Evolutionary conservation across 768 basidiomycete species (phyloP).

Genomic region (Stropharia rugosoannulata): DNA sequence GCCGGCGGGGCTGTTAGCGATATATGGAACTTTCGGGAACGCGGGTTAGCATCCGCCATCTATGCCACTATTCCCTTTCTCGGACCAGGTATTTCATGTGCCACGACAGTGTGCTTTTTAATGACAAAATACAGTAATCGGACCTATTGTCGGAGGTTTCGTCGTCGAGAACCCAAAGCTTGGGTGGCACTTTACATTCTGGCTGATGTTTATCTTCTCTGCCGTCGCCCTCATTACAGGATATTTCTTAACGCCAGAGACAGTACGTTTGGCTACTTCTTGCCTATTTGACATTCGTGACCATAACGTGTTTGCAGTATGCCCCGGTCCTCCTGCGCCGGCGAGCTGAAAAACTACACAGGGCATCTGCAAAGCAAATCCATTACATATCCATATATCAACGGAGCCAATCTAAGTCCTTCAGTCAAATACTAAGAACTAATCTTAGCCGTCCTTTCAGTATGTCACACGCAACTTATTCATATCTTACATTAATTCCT

Average conservation of each 20-base stretch:
- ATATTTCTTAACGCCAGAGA: slow-evolving; percentile 55
- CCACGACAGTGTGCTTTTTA: not conserved
- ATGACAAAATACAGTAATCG: slow-evolving; percentile 41
- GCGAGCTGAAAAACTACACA: slow-evolving; percentile 44
- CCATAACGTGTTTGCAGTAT: slow-evolving; percentile 35
- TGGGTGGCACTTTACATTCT: slow-evolving; percentile 65
- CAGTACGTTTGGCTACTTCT: slow-evolving; percentile 32
- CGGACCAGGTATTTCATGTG: slow-evolving; percentile 42
- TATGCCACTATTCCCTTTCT: slow-evolving; percentile 61
- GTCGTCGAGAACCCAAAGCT: slow-evolving; percentile 45
- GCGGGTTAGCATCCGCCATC: slow-evolving; percentile 57
- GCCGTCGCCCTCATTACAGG: slow-evolving; percentile 42
- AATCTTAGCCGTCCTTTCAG: slow-evolving; percentile 59
- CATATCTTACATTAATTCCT: not conserved
- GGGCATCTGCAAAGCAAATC: slow-evolving; percentile 36
- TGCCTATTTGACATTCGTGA: not conserved
- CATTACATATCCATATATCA: slow-evolving; percentile 54
- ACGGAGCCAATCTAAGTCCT: slow-evolving; percentile 38
- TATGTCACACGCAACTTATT: slow-evolving; percentile 20
- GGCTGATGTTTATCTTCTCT: slow-evolving; percentile 61
- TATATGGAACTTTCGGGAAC: slow-evolving; percentile 58
- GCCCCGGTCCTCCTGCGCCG: slow-evolving; percentile 59
- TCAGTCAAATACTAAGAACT: slow-evolving; percentile 39
- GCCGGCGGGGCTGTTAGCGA: slow-evolving; percentile 58
- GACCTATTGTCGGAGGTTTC: slow-evolving; percentile 69